These are phyloP conservation scores for Nemania bipapillata DNA, from an alignment of 2,329 filamentous ascomycete species.

Conservation along the genomic window DNA sequence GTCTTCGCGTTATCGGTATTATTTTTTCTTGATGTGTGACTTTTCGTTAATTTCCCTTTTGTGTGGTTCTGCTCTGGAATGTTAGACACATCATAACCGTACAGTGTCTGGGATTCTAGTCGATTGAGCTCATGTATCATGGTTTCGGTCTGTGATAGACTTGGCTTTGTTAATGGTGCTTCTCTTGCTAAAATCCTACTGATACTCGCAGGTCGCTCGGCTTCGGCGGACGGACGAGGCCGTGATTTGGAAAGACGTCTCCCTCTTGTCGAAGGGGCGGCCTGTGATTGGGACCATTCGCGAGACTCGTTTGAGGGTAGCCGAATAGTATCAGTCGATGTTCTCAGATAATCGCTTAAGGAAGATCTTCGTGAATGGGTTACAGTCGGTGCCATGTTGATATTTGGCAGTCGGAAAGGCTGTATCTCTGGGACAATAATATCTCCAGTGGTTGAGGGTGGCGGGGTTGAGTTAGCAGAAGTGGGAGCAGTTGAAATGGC, in stretches of 20 bases:
- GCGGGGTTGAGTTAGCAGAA: slow-evolving; percentile 35
- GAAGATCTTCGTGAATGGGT: slow-evolving; percentile 27
- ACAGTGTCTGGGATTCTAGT: slow-evolving; percentile 13
- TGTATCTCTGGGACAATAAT: slow-evolving; percentile 7
- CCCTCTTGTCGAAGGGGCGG: slow-evolving; percentile 33
- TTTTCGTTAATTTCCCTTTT: slow-evolving; percentile 35
- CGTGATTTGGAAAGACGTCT: slow-evolving; percentile 44
- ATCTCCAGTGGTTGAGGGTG: slow-evolving; percentile 33
- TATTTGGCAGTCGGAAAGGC: background rate
- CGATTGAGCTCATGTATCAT: slow-evolving; percentile 30
- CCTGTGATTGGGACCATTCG: slow-evolving; percentile 12
- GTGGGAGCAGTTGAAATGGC: slow-evolving; percentile 45
- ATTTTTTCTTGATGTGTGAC: slow-evolving; percentile 15
- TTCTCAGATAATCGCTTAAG: slow-evolving; percentile 27
- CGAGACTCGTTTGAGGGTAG: slow-evolving; percentile 18
- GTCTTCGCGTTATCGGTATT: background rate
- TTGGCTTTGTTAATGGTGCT: slow-evolving; percentile 25
- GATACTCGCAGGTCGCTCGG: slow-evolving; percentile 22
- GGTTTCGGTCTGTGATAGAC: slow-evolving; percentile 17
- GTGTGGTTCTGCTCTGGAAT: slow-evolving; percentile 16
- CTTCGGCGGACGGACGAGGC: slow-evolving; percentile 22
- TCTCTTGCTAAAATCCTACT: slow-evolving; percentile 29
- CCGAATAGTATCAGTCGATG: slow-evolving; percentile 31
- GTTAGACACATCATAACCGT: slow-evolving; percentile 14
- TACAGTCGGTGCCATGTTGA: background rate